phyloP scores from a whole-genome alignment of 2,329 filamentous ascomycete genomes.

The Gliomastix tumulicola region DNA sequence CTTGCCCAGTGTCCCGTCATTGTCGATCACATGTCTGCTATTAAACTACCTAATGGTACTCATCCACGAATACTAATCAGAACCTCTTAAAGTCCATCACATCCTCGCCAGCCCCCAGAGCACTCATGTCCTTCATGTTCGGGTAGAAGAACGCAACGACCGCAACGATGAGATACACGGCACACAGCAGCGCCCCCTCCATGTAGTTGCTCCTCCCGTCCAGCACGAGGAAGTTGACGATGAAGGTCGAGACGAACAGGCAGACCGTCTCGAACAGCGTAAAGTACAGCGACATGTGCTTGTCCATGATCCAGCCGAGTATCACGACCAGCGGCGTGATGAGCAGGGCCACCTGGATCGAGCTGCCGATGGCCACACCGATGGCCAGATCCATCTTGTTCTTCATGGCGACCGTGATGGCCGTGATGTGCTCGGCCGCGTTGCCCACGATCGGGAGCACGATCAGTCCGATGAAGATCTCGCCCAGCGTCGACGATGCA shows the following conservation, averaged over 20 bases:
- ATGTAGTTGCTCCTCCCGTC: conserved; percentile 84
- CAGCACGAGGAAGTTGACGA: conserved; percentile 81
- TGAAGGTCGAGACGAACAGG: conserved; percentile 76
- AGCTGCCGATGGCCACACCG: conserved; percentile 63
- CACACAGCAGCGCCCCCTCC: conserved; percentile 64
- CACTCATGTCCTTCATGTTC: conserved; percentile 36
- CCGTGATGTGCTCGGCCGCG: conserved; percentile 66
- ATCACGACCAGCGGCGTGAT: conserved; percentile 65
- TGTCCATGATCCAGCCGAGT: conserved; percentile 61
- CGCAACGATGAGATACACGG: conserved; percentile 62
- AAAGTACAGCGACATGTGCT: conserved; percentile 76
- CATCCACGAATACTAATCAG: too few relatives aligned
- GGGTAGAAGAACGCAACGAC: conserved; percentile 64
- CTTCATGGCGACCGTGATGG: conserved; percentile 63
- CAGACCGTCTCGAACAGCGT: conserved; percentile 84
- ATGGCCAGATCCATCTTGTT: conserved; percentile 74
- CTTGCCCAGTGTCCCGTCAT: too few relatives aligned
- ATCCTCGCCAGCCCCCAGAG: conserved; percentile 15
- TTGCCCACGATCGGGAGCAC: conserved; percentile 69
- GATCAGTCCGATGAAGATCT: conserved; percentile 66
- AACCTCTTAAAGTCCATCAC: too few relatives aligned
- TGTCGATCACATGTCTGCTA: too few relatives aligned
- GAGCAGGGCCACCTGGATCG: conserved; percentile 67
- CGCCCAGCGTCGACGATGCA: conserved; percentile 45
- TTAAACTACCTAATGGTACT: too few relatives aligned